phyloP scores from a whole-genome alignment of 352 stramenopile species.

The Pseudoperonospora humuli region DNA sequence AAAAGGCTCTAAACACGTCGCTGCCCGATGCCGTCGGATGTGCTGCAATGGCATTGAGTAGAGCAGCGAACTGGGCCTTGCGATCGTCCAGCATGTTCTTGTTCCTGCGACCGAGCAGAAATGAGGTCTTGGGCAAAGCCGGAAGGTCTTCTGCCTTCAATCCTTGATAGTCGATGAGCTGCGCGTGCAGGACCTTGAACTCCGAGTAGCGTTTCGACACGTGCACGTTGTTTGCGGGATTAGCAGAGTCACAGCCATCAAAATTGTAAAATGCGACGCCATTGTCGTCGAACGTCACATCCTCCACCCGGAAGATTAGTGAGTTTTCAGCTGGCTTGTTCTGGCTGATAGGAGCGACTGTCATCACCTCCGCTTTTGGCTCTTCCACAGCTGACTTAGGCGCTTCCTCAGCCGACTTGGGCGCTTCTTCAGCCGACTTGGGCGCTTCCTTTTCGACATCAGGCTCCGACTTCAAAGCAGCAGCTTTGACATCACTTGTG shows the following conservation, averaged over 20 bases:
- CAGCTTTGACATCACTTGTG: slow-evolving; percentile 2
- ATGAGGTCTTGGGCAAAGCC: slow-evolving; percentile 36
- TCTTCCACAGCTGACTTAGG: slow-evolving; percentile 3
- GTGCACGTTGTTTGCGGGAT: slow-evolving; percentile 39
- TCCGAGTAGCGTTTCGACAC: slow-evolving; percentile 71
- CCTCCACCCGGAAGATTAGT: slow-evolving; percentile 11
- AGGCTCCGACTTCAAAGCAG: slow-evolving; percentile 1
- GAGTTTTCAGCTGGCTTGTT: slow-evolving; percentile 4
- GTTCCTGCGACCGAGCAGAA: slow-evolving; percentile 43
- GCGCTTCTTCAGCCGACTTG: slow-evolving; percentile 1
- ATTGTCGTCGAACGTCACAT: slow-evolving; percentile 25
- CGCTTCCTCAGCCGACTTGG: slow-evolving; percentile 3
- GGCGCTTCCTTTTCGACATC: neutral
- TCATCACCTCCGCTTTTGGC: slow-evolving; percentile 3
- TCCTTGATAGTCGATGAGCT: slow-evolving; percentile 38
- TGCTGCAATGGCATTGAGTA: slow-evolving; percentile 48
- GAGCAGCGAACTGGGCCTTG: slow-evolving; percentile 40
- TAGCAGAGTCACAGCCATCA: slow-evolving; percentile 26
- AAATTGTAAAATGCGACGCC: slow-evolving; percentile 49
- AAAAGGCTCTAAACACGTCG: slow-evolving; percentile 39
- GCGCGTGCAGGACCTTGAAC: slow-evolving; percentile 57
- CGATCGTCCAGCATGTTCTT: slow-evolving; percentile 52
- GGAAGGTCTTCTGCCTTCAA: slow-evolving; percentile 46
- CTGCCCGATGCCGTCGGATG: slow-evolving; percentile 43
- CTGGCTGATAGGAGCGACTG: slow-evolving; percentile 8